phyloP scores from a whole-genome alignment of 257 asterid genomes.

The Capsicum pubescens region DNA sequence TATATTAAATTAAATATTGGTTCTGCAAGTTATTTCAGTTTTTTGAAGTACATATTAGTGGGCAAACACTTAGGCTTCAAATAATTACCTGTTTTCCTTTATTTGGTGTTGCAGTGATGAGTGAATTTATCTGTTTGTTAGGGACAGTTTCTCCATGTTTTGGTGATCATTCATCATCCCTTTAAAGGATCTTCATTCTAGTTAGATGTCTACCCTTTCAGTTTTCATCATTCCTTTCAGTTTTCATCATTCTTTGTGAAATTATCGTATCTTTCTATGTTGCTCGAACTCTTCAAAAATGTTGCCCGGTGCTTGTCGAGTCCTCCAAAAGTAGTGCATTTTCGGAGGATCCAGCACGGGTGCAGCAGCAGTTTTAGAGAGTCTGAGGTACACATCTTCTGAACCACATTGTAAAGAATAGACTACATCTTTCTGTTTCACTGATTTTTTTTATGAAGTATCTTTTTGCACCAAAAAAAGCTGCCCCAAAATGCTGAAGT shows the following conservation, averaged over 20 bases:
- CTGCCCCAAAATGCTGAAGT: background rate
- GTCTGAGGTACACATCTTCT: background rate
- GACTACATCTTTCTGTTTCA: background rate
- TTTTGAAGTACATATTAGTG: slow-evolving; percentile 14
- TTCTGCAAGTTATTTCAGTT: background rate
- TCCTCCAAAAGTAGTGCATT: too few relatives aligned
- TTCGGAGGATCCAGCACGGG: too few relatives aligned
- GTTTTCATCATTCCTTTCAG: slow-evolving; percentile 21
- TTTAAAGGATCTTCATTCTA: background rate
- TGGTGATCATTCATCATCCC: background rate
- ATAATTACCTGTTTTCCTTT: background rate
- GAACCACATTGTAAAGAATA: background rate
- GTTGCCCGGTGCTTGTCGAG: too few relatives aligned
- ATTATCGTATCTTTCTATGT: background rate
- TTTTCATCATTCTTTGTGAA: slow-evolving; percentile 17
- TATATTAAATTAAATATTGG: background rate
- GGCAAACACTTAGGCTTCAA: slow-evolving; percentile 6
- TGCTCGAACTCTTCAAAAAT: too few relatives aligned
- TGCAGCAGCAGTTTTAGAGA: too few relatives aligned
- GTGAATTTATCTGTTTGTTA: background rate
- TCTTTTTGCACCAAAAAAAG: background rate
- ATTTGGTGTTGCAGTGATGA: background rate
- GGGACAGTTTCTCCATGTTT: background rate
- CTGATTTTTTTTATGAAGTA: background rate
- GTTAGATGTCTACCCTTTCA: background rate